Evolutionary conservation across 129 eudicot species (phyloP).

Genomic region (Flaveria linearis): DNA sequence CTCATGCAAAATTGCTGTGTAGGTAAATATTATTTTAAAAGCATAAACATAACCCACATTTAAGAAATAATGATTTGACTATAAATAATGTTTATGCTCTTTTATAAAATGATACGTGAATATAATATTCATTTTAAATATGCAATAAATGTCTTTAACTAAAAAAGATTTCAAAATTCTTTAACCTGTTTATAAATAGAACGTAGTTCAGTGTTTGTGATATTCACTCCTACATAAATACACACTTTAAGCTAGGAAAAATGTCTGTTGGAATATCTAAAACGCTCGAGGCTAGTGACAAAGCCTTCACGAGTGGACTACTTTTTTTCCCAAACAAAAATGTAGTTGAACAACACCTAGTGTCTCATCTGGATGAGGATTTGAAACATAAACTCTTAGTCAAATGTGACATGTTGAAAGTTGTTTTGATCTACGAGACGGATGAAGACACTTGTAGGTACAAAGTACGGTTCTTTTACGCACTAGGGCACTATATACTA

Average conservation of each 20-base stretch:
- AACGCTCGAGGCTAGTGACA: background rate
- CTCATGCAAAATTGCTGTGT: no score
- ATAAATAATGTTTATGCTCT: background rate
- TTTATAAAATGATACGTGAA: background rate
- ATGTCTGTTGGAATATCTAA: background rate
- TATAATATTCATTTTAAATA: slow-evolving; percentile 1
- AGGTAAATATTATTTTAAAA: no score
- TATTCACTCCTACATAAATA: background rate
- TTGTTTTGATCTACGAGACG: background rate
- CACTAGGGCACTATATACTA: background rate
- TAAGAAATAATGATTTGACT: background rate
- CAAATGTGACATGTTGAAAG: background rate
- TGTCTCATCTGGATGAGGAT: background rate
- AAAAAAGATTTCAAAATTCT: background rate
- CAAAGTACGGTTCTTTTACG: background rate
- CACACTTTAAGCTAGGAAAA: background rate
- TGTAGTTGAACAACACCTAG: background rate
- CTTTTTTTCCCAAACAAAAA: background rate
- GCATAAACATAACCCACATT: no score
- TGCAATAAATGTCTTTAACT: background rate
- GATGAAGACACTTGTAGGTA: background rate
- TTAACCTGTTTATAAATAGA: background rate
- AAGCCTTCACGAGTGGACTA: background rate
- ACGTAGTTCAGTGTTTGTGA: background rate
- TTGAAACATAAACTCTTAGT: background rate